Evolutionary conservation across 306 rosid genomes (phyloP), one percentile per base, ranked within the genome.

Genomic region (Trichosanthes cucumerina): DNA sequence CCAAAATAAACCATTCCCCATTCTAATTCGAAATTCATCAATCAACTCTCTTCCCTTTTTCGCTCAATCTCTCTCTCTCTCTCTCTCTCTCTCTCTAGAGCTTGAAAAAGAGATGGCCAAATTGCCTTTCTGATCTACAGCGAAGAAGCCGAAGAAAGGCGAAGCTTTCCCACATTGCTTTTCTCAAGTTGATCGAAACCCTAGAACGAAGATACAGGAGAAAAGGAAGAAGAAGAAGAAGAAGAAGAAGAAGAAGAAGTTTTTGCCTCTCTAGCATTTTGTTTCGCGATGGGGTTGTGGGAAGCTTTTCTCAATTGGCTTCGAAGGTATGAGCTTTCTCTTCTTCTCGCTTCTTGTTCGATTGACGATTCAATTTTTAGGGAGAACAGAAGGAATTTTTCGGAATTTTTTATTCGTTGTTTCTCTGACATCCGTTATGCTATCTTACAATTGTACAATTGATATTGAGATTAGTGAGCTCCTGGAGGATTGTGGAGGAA

Each of bases 231-330:
- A 60, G 39, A n/a, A n/a, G n/a, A n/a, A n/a, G n/a, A n/a, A n/a
- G 36, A 34, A 31, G n/a, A 28, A 60, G 38, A 4, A 12, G 66
- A 60, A 10, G 38, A 26, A 60, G 68, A 6, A 60, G 39, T 13
- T 64, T 62, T 62, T 7, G 62, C 57, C n/a, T 19, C 56, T 56
- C 41, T 59, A 62, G 49, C 75, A n/a, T 16, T 74, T 57, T 36
- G 49, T 19, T 57, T 59, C 44, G 78, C 85, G 50, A 90, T 86
- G 87, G 84, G 89, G 26, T 66, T 88, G 62, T 86, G 89, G 89
- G 92, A 90, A 81, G 95, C 87, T 79, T 85, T 90, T 79, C 84
- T 90, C 86, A 85, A 88, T 76, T 90, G 92, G 90, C 80, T 87
- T 43, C 81, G 92, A 80, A 88, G 95, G 95, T 90, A 76, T 58